Evolutionary conservation across 345 rosid species (phyloP).

Genomic region (Eucalyptus erythrocorys): DNA sequence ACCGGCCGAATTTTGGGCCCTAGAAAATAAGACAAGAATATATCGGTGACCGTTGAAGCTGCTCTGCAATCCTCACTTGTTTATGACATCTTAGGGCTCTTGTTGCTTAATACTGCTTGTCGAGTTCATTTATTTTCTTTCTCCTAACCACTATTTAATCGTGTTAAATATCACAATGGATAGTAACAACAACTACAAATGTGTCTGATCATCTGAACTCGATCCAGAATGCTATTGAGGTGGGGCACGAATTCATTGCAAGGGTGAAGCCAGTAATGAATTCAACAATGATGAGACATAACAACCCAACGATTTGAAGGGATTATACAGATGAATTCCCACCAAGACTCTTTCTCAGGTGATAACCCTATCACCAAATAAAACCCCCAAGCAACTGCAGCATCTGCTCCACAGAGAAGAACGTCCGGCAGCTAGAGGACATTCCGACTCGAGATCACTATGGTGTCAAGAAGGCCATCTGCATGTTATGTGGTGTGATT

Average conservation of each 20-base stretch:
- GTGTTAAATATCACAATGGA: background rate
- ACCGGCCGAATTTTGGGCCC: background rate
- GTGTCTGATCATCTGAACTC: background rate
- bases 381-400: background rate
- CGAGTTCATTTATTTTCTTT: background rate
- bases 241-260: too few species aligned
- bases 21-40: background rate
- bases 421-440: background rate
- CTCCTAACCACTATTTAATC: rapidly evolving
- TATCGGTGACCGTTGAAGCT: background rate
- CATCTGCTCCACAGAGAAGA: background rate
- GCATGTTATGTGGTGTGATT: background rate
- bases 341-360: background rate
- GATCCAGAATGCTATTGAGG: background rate
- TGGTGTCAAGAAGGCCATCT: background rate
- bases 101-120: background rate
- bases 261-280: background rate
- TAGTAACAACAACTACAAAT: background rate
- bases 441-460: background rate
- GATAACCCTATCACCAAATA: background rate
- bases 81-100: background rate
- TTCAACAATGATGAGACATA: background rate
- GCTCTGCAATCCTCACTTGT: background rate
- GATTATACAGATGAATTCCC: background rate
- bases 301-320: background rate